phyloP scores from a whole-genome alignment of 371 early-diverging fungal genomes.

The Saksenaea vasiformis region DNA sequence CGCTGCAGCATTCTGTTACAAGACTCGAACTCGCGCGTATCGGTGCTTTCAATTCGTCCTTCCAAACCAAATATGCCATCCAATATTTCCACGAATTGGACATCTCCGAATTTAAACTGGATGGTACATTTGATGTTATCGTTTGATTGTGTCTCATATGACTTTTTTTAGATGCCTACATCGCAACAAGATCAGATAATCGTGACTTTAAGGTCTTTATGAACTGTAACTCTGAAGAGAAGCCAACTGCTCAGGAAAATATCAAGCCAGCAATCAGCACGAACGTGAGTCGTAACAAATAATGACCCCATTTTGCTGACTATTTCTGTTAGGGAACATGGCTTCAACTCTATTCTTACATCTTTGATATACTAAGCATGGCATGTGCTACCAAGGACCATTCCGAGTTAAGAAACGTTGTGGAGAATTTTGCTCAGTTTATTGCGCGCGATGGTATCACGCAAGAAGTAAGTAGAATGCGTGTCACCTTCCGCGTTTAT shows the following conservation, averaged over 20 bases:
- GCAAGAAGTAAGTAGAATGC: conserved; percentile 13
- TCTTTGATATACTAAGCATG: conserved; percentile 27
- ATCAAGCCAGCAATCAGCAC: conserved; percentile 45
- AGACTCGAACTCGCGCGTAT: conserved; percentile 60
- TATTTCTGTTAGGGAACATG: conserved; percentile 18
- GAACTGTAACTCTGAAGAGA: conserved; percentile 49
- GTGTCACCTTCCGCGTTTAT: background rate
- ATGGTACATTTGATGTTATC: conserved; percentile 28
- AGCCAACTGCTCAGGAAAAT: conserved; percentile 36
- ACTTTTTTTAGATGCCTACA: conserved; percentile 20
- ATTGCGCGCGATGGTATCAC: conserved; percentile 17
- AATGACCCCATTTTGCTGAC: background rate
- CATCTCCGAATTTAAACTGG: conserved; percentile 48
- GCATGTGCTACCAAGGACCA: conserved; percentile 35
- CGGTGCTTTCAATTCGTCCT: conserved; percentile 55
- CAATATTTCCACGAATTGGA: conserved; percentile 63
- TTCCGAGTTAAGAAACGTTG: conserved; percentile 17
- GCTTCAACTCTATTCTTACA: conserved; percentile 38
- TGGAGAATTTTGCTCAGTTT: conserved; percentile 16
- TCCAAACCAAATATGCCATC: conserved; percentile 55
- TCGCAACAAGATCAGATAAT: conserved; percentile 55
- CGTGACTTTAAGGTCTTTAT: conserved; percentile 64
- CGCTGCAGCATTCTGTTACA: conserved; percentile 71
- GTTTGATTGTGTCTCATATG: background rate
- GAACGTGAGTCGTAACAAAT: conserved; percentile 17